phyloP scores from a whole-genome alignment of 2,329 filamentous ascomycete genomes.

The Penicillium glabrum region DNA sequence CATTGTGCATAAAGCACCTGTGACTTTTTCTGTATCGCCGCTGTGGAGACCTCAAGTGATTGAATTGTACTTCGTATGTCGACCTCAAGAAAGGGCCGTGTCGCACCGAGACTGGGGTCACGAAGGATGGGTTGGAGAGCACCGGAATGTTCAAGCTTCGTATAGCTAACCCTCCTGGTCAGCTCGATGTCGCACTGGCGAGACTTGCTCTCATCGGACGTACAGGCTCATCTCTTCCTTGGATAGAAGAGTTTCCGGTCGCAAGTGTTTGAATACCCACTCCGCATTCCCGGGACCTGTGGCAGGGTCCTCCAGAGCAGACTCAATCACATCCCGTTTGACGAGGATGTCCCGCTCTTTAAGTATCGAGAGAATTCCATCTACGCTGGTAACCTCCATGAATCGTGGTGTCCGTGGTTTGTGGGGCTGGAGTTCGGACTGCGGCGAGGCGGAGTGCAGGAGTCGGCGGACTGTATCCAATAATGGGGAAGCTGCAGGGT shows the following conservation, averaged over 20 bases:
- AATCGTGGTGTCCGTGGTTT: background rate
- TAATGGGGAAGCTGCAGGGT: background rate
- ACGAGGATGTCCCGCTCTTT: slow-evolving; percentile 31
- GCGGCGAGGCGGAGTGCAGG: slow-evolving; percentile 1
- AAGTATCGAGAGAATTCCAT: slow-evolving; percentile 25
- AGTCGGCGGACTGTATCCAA: background rate
- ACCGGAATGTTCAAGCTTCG: slow-evolving; percentile 34
- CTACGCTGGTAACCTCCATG: slow-evolving; percentile 6
- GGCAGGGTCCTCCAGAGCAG: slow-evolving; percentile 25
- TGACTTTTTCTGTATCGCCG: slow-evolving; percentile 34
- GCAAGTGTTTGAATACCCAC: slow-evolving; percentile 36
- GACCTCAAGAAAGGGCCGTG: slow-evolving; percentile 40
- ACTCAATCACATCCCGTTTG: slow-evolving; percentile 29
- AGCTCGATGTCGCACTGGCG: background rate
- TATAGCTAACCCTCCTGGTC: slow-evolving; percentile 25
- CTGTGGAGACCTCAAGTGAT: slow-evolving; percentile 38
- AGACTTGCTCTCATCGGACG: slow-evolving; percentile 2
- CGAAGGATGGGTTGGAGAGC: slow-evolving; percentile 29
- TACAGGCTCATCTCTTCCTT: slow-evolving; percentile 42
- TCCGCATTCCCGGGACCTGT: slow-evolving; percentile 20
- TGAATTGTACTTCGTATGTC: slow-evolving; percentile 39
- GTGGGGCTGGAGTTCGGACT: slow-evolving; percentile 8
- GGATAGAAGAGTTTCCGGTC: slow-evolving; percentile 37
- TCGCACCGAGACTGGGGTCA: slow-evolving; percentile 28
- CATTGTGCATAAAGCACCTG: slow-evolving; percentile 33